phyloP scores from a whole-genome alignment of 202 grass and related monocot species.

The Zoysia matrella region DNA sequence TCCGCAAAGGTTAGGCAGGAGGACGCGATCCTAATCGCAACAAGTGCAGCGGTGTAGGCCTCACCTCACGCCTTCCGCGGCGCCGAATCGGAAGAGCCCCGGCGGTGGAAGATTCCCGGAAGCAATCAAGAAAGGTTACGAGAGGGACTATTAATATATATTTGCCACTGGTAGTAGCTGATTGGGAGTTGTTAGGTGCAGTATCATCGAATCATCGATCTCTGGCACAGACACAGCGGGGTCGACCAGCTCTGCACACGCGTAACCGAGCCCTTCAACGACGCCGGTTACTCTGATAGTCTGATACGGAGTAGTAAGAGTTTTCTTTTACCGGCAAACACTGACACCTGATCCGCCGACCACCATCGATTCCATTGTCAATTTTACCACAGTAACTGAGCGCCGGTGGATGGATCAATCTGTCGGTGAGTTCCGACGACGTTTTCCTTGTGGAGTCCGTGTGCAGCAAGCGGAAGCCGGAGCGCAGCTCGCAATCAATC shows the following conservation, averaged over 20 bases:
- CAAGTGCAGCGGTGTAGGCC: background rate
- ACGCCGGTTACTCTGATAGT: no score
- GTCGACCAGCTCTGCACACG: slow-evolving; percentile 19
- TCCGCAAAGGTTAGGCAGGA: slow-evolving; percentile 33
- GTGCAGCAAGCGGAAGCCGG: no score
- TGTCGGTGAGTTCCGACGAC: no score
- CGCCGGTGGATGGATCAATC: no score
- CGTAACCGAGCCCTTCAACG: background rate
- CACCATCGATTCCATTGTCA: no score
- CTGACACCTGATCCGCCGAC: no score
- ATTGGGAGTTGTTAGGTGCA: slow-evolving; percentile 42
- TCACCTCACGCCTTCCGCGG: background rate
- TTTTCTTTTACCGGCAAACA: no score
- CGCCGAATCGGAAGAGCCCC: background rate
- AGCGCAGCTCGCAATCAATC: background rate
- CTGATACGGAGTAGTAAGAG: no score
- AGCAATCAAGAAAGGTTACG: background rate
- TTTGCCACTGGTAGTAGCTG: no score
- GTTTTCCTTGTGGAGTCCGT: no score
- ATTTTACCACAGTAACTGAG: no score
- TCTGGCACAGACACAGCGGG: no score
- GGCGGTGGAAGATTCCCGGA: slow-evolving; percentile 29
- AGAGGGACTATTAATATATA: background rate
- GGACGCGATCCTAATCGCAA: slow-evolving; percentile 20
- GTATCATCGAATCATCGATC: slow-evolving; percentile 9